Evolutionary conservation across 2,329 filamentous ascomycete genomes (phyloP), one percentile per base, ranked within the genome.

Genomic region (Trichoderma afroharzianum): DNA sequence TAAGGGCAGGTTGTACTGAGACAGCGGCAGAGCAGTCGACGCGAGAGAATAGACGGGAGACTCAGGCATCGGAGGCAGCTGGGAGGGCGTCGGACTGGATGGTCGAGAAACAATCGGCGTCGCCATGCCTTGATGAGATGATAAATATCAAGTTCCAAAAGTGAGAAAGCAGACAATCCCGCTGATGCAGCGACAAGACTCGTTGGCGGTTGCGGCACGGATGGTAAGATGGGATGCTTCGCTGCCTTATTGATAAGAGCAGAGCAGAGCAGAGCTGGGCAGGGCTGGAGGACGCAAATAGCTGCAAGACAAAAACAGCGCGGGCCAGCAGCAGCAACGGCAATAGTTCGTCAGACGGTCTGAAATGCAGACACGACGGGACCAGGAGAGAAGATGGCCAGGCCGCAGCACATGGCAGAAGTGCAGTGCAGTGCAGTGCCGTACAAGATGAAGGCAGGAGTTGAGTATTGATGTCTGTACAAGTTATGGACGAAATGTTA

Each of bases 1-100:
- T 3, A 87, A 82, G 2, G 89, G 88, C 7, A 91, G 83, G 78
- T 85, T 87, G 80, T 87, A 90, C 33, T 86, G 81, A 7, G 88
- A 88, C 57, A 90, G 79, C 6, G 86, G 88, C 76, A 89, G 88
- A 39, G 88, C 84, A 21, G 89, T 91, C 53, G 88, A 90, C 71
- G 89, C 87, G 78, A 90, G 85, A 15, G 89, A 90, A 79, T 88
- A 90, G 28, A 88, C 86, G 53, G 89, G 89, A 21, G 88, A 91
- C n/a, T 81, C 81, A 6, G 89, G 89, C n/a, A 91, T 83, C 1
- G 87, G 86, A 21, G 88, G 88, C 0, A 90, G 82, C 74, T 87
- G 84, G n/a, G 86, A 88, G 11, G 84, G 86, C 39, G 86, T 83
- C 39, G 87, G 87, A 30, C 87, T 86, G 43, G 80, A 81, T 33